Evolutionary conservation across 2,329 filamentous ascomycete genomes (phyloP).

Genomic region (Camptophora hylomeconis): DNA sequence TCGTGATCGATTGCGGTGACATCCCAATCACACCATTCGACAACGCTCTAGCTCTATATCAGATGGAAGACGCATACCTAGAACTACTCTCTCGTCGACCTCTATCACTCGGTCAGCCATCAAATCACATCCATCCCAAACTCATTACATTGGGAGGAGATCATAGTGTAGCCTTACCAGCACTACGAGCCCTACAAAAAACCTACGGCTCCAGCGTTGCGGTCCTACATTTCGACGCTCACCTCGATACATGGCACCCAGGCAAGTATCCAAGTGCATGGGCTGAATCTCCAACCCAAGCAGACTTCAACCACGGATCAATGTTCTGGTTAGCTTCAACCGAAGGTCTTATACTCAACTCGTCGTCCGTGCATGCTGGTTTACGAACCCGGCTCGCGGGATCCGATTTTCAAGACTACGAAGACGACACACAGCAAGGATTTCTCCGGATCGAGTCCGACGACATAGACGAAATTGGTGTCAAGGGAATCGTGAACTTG

Average conservation of each 20-base stretch:
- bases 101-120: conserved; percentile 20
- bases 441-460: conserved; percentile 72
- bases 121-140: conserved; percentile 27
- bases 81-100: conserved; percentile 46
- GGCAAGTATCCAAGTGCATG: conserved; percentile 64
- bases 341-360: conserved; percentile 66
- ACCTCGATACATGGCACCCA: conserved; percentile 79
- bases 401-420: conserved; percentile 52
- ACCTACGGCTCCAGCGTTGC: conserved; percentile 50
- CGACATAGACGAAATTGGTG: conserved; percentile 74
- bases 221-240: conserved; percentile 64
- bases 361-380: conserved; percentile 67
- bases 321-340: conserved; percentile 84
- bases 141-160: conserved; percentile 62
- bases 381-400: conserved; percentile 64
- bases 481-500: conserved; percentile 52
- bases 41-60: conserved; percentile 64
- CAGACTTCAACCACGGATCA: conserved; percentile 72
- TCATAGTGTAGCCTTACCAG: conserved; percentile 57
- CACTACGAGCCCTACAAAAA: conserved; percentile 51
- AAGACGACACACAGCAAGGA: conserved; percentile 61
- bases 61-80: conserved; percentile 71
- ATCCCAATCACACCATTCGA: conserved; percentile 79
- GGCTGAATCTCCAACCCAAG: conserved; percentile 43
- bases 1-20: conserved; percentile 77